Evolutionary conservation across 2,329 filamentous ascomycete genomes (phyloP).

Genomic region (Hymenoscyphus fructigenus): DNA sequence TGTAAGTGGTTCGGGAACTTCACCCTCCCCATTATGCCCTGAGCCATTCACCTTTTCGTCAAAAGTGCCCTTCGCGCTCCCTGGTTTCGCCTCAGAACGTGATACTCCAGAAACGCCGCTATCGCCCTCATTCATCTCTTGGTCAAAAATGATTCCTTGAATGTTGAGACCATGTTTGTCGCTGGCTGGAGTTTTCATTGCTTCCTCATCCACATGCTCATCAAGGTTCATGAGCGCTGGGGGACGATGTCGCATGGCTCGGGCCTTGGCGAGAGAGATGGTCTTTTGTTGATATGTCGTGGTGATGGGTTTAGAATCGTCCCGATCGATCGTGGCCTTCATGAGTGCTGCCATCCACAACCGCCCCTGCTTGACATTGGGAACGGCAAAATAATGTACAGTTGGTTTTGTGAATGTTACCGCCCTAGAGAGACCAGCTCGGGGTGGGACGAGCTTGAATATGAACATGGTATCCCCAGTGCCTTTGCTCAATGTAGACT

Average conservation of each 20-base stretch:
- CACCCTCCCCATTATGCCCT: neutral
- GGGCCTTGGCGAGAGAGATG: slow-evolving; percentile 86
- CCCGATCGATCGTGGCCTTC: slow-evolving; percentile 97
- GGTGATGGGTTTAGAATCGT: slow-evolving; percentile 74
- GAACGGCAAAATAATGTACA: slow-evolving; percentile 96
- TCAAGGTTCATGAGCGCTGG: slow-evolving; percentile 80
- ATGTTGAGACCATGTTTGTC: slow-evolving; percentile 37
- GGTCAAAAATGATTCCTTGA: slow-evolving; percentile 36
- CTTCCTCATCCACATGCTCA: slow-evolving; percentile 39
- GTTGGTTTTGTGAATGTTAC: slow-evolving; percentile 98
- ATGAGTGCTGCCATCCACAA: slow-evolving; percentile 98
- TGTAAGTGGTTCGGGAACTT: slow-evolving; percentile 22
- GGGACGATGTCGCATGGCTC: slow-evolving; percentile 82
- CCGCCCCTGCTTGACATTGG: slow-evolving; percentile 82
- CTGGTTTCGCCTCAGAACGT: slow-evolving; percentile 27
- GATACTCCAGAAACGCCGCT: slow-evolving; percentile 37
- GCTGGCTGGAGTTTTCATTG: slow-evolving; percentile 31
- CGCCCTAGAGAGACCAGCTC: slow-evolving; percentile 79
- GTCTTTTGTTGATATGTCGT: slow-evolving; percentile 97
- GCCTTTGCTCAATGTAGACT: slow-evolving; percentile 36
- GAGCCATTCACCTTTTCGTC: slow-evolving; percentile 16
- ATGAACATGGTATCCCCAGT: slow-evolving; percentile 79
- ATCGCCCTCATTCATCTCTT: slow-evolving; percentile 34
- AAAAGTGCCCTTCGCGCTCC: slow-evolving; percentile 20
- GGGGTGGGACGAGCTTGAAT: slow-evolving; percentile 94